A percentile compares a stretch with the other conserved stretches of the same genome.
Evolutionary conservation across 495 filamentous ascomycete genomes (phyloP).

Genomic region (Pyrenopolyporus hunteri): DNA sequence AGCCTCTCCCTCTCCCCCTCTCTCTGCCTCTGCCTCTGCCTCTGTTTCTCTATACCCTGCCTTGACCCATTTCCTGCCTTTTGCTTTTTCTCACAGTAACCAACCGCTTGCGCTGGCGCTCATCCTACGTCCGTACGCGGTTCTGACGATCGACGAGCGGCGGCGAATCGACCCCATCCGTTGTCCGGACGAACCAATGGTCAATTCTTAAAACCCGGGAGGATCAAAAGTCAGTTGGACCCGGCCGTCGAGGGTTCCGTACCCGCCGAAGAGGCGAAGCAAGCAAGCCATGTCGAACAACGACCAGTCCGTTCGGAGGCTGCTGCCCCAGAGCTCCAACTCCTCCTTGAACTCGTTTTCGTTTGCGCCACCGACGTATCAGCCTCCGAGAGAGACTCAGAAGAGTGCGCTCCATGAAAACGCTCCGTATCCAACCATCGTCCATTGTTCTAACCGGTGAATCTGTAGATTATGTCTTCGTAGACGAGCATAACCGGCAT

Average conservation of each 20-base stretch:
- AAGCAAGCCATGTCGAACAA: conserved; percentile 56
- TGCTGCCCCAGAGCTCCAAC: conserved; percentile 62
- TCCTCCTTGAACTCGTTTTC: conserved; percentile 62
- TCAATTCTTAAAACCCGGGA: conserved; percentile 26
- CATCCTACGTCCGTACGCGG: not conserved
- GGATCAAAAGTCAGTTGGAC: conserved; percentile 17
- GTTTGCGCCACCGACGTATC: conserved; percentile 61
- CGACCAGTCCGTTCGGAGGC: conserved; percentile 58
- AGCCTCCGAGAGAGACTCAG: conserved; percentile 67
- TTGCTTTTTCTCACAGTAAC: not conserved
- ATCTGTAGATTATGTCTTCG: conserved; percentile 91
- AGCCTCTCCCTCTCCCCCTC: not conserved
- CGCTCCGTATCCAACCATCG: conserved; percentile 6
- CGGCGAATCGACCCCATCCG: not conserved
- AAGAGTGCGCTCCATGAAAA: conserved; percentile 60
- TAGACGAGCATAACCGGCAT: conserved; percentile 98
- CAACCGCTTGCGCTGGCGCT: not conserved
- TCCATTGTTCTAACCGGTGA: conserved; percentile 29
- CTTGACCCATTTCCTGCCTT: not conserved
- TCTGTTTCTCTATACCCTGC: not conserved
- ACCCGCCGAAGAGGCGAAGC: conserved; percentile 31
- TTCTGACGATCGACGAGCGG: conserved; percentile 8
- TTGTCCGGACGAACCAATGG: conserved; percentile 23
- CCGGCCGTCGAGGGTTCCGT: conserved; percentile 26
- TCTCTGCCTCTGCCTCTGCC: not conserved